Conservation (phyloP, 139 green algal species). For the Chlamydomonas sp. region DNA sequence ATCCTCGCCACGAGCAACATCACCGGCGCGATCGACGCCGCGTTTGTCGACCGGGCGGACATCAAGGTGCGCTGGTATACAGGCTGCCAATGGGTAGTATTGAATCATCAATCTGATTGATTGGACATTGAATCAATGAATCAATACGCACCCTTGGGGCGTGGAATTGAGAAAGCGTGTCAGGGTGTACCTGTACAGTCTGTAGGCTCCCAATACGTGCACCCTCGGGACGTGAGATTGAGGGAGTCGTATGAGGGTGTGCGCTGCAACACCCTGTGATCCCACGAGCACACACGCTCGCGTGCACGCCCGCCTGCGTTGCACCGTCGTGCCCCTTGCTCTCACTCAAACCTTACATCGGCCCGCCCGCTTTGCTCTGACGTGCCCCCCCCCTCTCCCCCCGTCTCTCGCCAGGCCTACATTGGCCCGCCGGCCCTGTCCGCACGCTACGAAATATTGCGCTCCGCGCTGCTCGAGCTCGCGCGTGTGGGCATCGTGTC, state of each 20-base stretch:
- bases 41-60: constrained; percentile 96
- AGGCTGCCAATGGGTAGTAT: too few relatives aligned
- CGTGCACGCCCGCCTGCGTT: background rate
- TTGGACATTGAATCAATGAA: too few relatives aligned
- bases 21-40: constrained; percentile 77
- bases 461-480: constrained; percentile 58
- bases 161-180: too few relatives aligned
- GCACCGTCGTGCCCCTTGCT: background rate
- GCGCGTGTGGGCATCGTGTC: constrained; percentile 46
- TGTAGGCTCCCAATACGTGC: too few relatives aligned
- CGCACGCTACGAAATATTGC: constrained; percentile 71
- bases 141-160: background rate
- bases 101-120: too few relatives aligned
- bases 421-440: constrained; percentile 64
- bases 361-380: too few relatives aligned
- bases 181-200: too few relatives aligned
- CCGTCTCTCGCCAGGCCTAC: constrained; percentile 64
- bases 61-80: constrained; percentile 70
- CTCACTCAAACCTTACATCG: background rate
- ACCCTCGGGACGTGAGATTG: too few relatives aligned
- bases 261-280: too few relatives aligned
- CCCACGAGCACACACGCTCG: background rate
- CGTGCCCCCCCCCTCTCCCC: too few relatives aligned
- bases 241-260: too few relatives aligned
- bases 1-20: constrained; percentile 80